A percentile compares a stretch with the other conserved stretches of the same genome.
phyloP scores from a whole-genome alignment of 2,329 filamentous ascomycete genomes.

The Pleoardoris graminearum region DNA sequence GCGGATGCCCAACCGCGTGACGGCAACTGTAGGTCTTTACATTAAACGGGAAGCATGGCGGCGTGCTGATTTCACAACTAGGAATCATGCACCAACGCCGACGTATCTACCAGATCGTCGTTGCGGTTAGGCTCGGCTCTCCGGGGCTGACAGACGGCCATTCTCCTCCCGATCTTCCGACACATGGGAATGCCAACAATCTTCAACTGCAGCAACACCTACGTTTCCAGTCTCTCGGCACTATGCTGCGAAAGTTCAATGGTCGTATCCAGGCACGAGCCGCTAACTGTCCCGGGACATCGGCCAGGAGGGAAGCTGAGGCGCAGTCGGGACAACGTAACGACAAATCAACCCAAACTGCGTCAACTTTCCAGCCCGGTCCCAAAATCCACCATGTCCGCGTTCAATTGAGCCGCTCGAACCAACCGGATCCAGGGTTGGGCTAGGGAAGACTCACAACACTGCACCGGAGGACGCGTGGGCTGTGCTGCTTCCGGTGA shows the following conservation, averaged over 20 bases:
- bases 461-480: slow-evolving; percentile 9
- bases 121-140: no score
- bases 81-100: no score
- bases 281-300: slow-evolving; percentile 6
- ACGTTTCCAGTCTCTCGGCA: not conserved
- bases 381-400: not conserved
- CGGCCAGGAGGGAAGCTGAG: not conserved
- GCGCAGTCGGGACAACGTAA: slow-evolving; percentile 3
- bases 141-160: no score
- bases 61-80: no score
- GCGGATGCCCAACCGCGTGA: slow-evolving; percentile 19
- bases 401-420: not conserved
- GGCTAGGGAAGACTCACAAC: not conserved
- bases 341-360: not conserved
- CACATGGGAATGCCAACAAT: no score
- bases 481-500: slow-evolving; percentile 40
- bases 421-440: not conserved
- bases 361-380: not conserved
- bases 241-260: not conserved
- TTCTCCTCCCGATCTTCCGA: no score
- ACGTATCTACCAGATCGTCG: no score
- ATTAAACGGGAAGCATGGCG: not conserved
- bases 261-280: not conserved
- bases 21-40: slow-evolving; percentile 25
- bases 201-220: no score